Conservation (phyloP, 805 yeast genomes). For the Aciculoconidium aculeatum region DNA sequence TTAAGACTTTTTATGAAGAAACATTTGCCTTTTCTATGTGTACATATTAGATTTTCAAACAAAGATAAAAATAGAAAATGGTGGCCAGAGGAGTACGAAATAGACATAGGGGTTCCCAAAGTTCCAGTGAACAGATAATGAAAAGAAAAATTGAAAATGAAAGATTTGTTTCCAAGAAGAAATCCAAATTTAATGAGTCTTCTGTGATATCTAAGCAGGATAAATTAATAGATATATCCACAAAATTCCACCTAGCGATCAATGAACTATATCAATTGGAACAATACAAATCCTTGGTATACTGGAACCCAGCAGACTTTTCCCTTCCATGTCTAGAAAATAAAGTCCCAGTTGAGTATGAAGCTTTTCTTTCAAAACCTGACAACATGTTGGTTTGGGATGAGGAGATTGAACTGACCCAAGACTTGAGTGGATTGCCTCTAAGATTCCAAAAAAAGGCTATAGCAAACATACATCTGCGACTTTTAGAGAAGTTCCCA, state of each 20-base stretch:
- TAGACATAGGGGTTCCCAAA: slow-evolving; percentile 3
- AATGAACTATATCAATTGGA: slow-evolving; percentile 61
- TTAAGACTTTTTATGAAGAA: too few species aligned
- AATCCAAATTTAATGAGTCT: slow-evolving; percentile 1
- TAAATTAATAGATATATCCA: slow-evolving; percentile 36
- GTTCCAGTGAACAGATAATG: slow-evolving; percentile 1
- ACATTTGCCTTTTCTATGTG: too few species aligned
- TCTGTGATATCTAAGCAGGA: slow-evolving; percentile 9
- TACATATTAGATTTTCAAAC: too few species aligned
- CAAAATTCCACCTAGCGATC: slow-evolving; percentile 42
- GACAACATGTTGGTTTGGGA: slow-evolving; percentile 30
- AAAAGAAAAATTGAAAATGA: not conserved
- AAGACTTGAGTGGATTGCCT: slow-evolving; percentile 28
- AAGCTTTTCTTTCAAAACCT: slow-evolving; percentile 23
- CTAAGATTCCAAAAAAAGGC: slow-evolving; percentile 35
- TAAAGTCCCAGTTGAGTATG: slow-evolving; percentile 29
- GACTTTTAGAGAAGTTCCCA: slow-evolving; percentile 29
- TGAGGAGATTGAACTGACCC: slow-evolving; percentile 15
- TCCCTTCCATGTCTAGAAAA: slow-evolving; percentile 12
- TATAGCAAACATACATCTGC: slow-evolving; percentile 26
- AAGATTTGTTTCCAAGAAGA: not conserved
- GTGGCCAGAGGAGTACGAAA: slow-evolving; percentile 8
- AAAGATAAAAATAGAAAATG: slow-evolving; percentile 4
- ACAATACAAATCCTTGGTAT: slow-evolving; percentile 54
- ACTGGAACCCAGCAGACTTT: slow-evolving; percentile 53